Conservation (phyloP, 495 filamentous ascomycete genomes). For the Lichenothelia convexa region DNA sequence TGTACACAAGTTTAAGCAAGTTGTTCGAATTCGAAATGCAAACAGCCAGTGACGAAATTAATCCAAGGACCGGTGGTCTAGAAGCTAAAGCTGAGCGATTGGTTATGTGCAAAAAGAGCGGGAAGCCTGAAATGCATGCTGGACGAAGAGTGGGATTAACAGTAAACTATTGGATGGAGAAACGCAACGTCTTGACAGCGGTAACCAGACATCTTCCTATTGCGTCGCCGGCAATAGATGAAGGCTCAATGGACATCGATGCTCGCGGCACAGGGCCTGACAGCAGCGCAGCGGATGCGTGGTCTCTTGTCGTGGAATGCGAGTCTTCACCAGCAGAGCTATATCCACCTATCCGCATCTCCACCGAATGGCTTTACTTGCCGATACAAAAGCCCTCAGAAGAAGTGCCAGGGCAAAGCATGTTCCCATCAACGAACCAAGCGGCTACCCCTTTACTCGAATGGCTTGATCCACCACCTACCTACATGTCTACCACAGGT, state of each 20-base stretch:
- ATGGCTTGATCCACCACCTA: constrained; percentile 44
- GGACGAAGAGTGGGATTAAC: constrained; percentile 52
- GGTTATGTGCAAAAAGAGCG: constrained; percentile 49
- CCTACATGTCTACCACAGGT: constrained; percentile 4
- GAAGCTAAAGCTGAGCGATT: constrained; percentile 24
- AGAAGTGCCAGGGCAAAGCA: constrained; percentile 21
- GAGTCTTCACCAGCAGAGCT: constrained; percentile 31
- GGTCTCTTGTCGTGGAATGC: constrained; percentile 47
- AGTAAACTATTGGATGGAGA: constrained; percentile 73
- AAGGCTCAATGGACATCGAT: constrained; percentile 9
- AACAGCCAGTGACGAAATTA: no score
- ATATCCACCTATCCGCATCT: constrained; percentile 42
- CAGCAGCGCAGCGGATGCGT: constrained; percentile 23
- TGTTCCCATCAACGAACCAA: no score
- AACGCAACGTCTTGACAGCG: constrained; percentile 32
- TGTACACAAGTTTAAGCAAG: constrained; percentile 45
- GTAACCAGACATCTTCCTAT: constrained; percentile 1
- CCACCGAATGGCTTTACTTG: constrained; percentile 46
- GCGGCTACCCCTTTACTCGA: constrained; percentile 29
- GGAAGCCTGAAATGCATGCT: constrained; percentile 62
- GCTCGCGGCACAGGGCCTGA: not conserved
- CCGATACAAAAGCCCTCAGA: constrained; percentile 30
- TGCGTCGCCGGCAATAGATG: constrained; percentile 1
- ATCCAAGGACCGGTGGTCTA: no score
- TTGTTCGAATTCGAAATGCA: constrained; percentile 51